A percentile compares a stretch with the other conserved stretches of the same genome.
These are phyloP conservation scores for Brettanomyces bruxellensis DNA, from an alignment of 805 yeast genomes.

Conservation along the genomic window DNA sequence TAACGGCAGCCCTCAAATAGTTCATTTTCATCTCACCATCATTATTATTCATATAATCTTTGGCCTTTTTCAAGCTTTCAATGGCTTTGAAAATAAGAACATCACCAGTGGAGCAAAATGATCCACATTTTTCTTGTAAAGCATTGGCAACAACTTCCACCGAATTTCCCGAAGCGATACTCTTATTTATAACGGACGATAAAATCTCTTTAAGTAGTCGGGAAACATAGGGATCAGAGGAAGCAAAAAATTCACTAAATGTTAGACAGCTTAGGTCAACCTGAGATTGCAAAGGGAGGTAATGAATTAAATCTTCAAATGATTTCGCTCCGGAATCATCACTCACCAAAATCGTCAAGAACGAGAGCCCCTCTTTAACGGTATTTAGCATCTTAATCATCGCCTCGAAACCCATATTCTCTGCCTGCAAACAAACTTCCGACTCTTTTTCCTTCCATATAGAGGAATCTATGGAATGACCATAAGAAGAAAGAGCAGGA, in stretches of 20 bases:
- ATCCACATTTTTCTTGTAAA: slow-evolving; percentile 86
- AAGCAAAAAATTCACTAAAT: slow-evolving; percentile 72
- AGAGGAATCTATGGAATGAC: slow-evolving; percentile 39
- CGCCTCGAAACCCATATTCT: slow-evolving; percentile 78
- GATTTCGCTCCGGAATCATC: slow-evolving; percentile 28
- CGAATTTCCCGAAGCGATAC: slow-evolving; percentile 84
- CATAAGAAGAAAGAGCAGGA: slow-evolving; percentile 54
- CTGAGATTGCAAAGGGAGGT: slow-evolving; percentile 60
- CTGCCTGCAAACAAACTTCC: slow-evolving; percentile 78
- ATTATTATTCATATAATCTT: slow-evolving; percentile 56
- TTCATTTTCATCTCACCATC: slow-evolving; percentile 60
- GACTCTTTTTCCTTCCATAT: slow-evolving; percentile 31
- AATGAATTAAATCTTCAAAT: slow-evolving; percentile 61
- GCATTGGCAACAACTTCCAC: slow-evolving; percentile 84
- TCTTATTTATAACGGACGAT: slow-evolving; percentile 81
- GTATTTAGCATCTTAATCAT: slow-evolving; percentile 65
- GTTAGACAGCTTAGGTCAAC: slow-evolving; percentile 54
- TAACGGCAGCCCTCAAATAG: slow-evolving; percentile 66
- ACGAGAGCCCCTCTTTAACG: slow-evolving; percentile 85
- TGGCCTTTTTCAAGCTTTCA: slow-evolving; percentile 84
- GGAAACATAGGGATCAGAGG: slow-evolving; percentile 44
- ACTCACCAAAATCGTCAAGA: slow-evolving; percentile 70
- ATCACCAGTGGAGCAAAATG: slow-evolving; percentile 90
- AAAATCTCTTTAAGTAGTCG: slow-evolving; percentile 77
- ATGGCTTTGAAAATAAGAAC: slow-evolving; percentile 90